Percentiles rank a stretch among this genome's conserved stretches.
These are phyloP conservation scores for Nicotiana rustica DNA, from an alignment of 305 asterid genomes.

Conservation along the genomic window DNA sequence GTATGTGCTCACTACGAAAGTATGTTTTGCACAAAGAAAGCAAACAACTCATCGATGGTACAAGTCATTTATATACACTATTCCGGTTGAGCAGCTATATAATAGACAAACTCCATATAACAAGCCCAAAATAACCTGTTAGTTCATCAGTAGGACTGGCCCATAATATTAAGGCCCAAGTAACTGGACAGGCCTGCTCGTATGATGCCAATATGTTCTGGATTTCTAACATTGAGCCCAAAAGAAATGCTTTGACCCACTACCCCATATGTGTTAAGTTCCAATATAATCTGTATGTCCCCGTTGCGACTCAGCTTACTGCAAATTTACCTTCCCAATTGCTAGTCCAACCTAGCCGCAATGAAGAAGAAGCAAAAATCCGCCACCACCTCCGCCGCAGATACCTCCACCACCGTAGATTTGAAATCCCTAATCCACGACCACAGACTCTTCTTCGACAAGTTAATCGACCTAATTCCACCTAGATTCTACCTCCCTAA, in stretches of 20 bases:
- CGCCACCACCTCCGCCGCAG: slow-evolving; percentile 21
- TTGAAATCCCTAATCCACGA: slow-evolving; percentile 53
- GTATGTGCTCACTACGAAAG: no score
- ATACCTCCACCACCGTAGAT: slow-evolving; percentile 34
- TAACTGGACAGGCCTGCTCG: not conserved
- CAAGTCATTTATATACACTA: no score
- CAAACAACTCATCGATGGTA: no score
- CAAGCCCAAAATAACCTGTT: no score
- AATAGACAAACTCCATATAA: no score
- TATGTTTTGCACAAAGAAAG: no score
- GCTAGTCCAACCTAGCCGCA: slow-evolving; percentile 24
- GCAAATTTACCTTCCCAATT: not conserved
- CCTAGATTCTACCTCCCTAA: slow-evolving; percentile 69
- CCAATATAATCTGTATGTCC: no score
- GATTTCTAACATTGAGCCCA: not conserved
- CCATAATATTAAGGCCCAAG: no score
- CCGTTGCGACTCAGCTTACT: not conserved
- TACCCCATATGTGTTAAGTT: not conserved
- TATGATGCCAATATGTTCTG: not conserved
- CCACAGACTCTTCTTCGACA: slow-evolving; percentile 67
- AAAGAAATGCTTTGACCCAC: not conserved
- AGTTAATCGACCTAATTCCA: slow-evolving; percentile 71
- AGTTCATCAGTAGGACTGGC: no score
- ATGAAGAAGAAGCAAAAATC: slow-evolving; percentile 39
- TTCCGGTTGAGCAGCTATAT: no score